These are phyloP conservation scores for Taiozyma sp. DNA, from an alignment of 1,139 yeast species.

Conservation along the genomic window DNA sequence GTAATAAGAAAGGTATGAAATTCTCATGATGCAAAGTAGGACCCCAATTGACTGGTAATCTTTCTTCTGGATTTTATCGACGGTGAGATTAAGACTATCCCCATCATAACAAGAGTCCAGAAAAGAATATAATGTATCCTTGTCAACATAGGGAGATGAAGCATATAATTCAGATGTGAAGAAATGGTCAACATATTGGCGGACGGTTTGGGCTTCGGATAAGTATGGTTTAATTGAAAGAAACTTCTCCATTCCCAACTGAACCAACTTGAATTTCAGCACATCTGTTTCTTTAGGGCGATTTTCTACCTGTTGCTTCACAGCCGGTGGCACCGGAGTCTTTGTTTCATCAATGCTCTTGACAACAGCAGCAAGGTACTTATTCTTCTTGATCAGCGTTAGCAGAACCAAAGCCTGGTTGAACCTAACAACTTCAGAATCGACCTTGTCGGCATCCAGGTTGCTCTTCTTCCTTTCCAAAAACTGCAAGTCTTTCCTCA, in stretches of 20 bases:
- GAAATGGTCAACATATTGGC: not conserved
- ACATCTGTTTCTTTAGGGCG: not conserved
- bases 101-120: not conserved
- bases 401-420: slow-evolving; percentile 1
- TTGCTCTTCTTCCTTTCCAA: not conserved
- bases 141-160: slow-evolving; percentile 2
- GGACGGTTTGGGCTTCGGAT: not conserved
- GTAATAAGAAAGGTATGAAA: slow-evolving; percentile 3
- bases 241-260: not conserved
- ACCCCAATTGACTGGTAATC: slow-evolving; percentile 6
- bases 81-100: not conserved
- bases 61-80: not conserved
- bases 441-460: not conserved
- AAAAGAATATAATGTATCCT: not conserved
- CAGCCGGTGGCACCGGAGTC: not conserved
- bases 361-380: not conserved
- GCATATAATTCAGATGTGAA: slow-evolving; percentile 6
- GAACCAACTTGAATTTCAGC: not conserved
- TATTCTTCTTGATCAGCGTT: slow-evolving; percentile 1
- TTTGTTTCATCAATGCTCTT: not conserved
- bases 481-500: not conserved
- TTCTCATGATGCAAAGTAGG: slow-evolving; percentile 3
- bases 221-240: not conserved
- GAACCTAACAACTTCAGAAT: slow-evolving; percentile 1
- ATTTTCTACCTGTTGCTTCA: not conserved